phyloP scores from a whole-genome alignment of 805 yeast genomes.

The Peterozyma xylosa region DNA sequence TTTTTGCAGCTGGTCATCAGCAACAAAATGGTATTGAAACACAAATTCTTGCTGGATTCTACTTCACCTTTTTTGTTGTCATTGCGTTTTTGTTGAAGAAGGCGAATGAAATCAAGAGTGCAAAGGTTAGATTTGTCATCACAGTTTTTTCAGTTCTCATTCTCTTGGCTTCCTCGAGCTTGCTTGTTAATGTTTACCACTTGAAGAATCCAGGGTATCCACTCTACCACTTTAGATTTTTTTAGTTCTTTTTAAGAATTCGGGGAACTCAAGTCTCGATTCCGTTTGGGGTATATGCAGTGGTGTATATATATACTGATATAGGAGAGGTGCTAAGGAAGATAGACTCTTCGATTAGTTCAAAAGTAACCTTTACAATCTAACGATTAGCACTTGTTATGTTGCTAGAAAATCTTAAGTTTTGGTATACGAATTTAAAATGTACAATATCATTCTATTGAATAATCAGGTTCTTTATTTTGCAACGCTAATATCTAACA shows the following conservation, averaged over 20 bases:
- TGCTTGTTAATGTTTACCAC: conserved; percentile 57
- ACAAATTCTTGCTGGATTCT: conserved; percentile 69
- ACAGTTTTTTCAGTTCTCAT: conserved; percentile 34
- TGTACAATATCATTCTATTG: too few relatives aligned
- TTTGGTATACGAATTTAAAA: too few relatives aligned
- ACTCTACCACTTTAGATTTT: conserved; percentile 40
- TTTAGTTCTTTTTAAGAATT: neutral
- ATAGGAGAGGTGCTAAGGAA: too few relatives aligned
- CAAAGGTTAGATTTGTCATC: conserved; percentile 40
- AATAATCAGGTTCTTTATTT: too few relatives aligned
- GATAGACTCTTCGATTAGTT: too few relatives aligned
- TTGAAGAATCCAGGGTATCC: conserved; percentile 77
- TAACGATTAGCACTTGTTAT: too few relatives aligned
- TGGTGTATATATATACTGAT: too few relatives aligned
- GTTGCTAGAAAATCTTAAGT: too few relatives aligned
- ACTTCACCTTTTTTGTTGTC: conserved; percentile 59
- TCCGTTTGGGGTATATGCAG: too few relatives aligned
- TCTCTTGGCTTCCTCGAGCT: conserved; percentile 54
- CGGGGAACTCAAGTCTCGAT: too few relatives aligned
- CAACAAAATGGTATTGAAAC: conserved; percentile 84
- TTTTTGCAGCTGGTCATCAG: conserved; percentile 54
- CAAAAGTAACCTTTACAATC: too few relatives aligned
- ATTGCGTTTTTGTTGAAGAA: conserved; percentile 52
- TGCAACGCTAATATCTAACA: too few relatives aligned
- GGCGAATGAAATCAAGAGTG: conserved; percentile 40